phyloP scores from a whole-genome alignment of 108 stramenopile genomes.

The Epipyxis sp. region DNA sequence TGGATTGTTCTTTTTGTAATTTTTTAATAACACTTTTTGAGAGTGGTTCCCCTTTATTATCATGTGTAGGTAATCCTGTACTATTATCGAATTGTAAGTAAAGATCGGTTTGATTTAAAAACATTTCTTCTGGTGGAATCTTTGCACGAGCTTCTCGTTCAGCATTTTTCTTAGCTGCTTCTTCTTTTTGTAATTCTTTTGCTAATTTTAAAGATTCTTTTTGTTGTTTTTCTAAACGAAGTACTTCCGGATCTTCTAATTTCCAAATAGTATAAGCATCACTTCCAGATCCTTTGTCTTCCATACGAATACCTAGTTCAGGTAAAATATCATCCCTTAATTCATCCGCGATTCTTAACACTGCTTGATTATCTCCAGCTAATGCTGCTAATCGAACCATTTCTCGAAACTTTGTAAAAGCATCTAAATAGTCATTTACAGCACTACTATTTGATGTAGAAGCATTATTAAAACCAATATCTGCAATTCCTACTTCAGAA shows the following conservation, averaged over 20 bases:
- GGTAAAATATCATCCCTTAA: conserved; percentile 80
- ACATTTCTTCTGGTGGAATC: background rate
- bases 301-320: conserved; percentile 79
- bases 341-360: conserved; percentile 65
- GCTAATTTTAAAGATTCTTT: background rate
- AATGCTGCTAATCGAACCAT: conserved; percentile 67
- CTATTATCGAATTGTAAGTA: conserved; percentile 22
- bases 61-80: conserved; percentile 18
- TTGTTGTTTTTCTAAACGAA: conserved; percentile 63
- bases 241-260: conserved; percentile 74
- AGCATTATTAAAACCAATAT: conserved; percentile 33
- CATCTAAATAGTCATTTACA: conserved; percentile 46
- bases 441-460: background rate
- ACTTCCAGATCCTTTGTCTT: conserved; percentile 55
- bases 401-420: conserved; percentile 75
- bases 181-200: background rate
- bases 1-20: conserved; percentile 7
- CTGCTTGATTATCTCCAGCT: conserved; percentile 52
- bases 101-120: background rate
- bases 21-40: conserved; percentile 20
- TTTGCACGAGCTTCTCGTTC: conserved; percentile 3
- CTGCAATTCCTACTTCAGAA: conserved; percentile 46
- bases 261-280: conserved; percentile 66
- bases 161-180: background rate
- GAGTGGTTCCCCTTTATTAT: conserved; percentile 17